Conservation (phyloP, 2,329 filamentous ascomycete genomes). For the Trichoderma sp. region DNA sequence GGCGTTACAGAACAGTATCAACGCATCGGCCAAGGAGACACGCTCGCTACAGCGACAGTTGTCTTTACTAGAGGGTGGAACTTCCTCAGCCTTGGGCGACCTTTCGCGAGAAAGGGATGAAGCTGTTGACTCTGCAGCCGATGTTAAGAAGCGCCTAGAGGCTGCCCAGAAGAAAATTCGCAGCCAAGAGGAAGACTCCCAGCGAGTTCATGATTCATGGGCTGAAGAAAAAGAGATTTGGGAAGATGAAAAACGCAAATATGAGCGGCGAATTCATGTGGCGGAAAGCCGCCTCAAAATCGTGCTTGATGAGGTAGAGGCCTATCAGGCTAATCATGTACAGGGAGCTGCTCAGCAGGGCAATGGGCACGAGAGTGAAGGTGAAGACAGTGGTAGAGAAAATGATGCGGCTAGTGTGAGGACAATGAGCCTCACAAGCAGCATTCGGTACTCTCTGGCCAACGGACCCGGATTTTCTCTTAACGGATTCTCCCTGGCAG, state of each 20-base stretch:
- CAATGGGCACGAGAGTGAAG: slow-evolving; percentile 55
- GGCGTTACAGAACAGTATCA: slow-evolving; percentile 61
- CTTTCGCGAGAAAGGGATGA: slow-evolving; percentile 84
- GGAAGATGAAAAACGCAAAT: slow-evolving; percentile 78
- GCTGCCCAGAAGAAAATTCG: slow-evolving; percentile 74
- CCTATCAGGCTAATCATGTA: slow-evolving; percentile 60
- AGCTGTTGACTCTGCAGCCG: slow-evolving; percentile 69
- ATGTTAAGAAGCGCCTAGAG: slow-evolving; percentile 78
- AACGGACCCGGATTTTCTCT: slow-evolving; percentile 59
- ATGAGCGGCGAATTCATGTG: slow-evolving; percentile 86
- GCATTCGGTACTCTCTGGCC: slow-evolving; percentile 72
- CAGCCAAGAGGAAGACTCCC: slow-evolving; percentile 78
- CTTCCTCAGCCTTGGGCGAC: slow-evolving; percentile 80
- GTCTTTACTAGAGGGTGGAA: slow-evolving; percentile 82
- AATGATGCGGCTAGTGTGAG: slow-evolving; percentile 70
- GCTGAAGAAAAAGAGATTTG: slow-evolving; percentile 80
- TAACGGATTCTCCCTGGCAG: slow-evolving; percentile 77
- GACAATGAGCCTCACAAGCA: slow-evolving; percentile 72
- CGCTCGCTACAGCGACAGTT: slow-evolving; percentile 83
- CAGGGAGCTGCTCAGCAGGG: slow-evolving; percentile 41
- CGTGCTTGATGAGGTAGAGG: slow-evolving; percentile 83
- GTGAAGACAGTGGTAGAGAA: slow-evolving; percentile 63
- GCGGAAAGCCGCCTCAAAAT: slow-evolving; percentile 82
- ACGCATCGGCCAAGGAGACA: slow-evolving; percentile 70
- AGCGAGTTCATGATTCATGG: slow-evolving; percentile 78